Conservation (phyloP, 306 rosid species). For the Fragaria vesca region DNA sequence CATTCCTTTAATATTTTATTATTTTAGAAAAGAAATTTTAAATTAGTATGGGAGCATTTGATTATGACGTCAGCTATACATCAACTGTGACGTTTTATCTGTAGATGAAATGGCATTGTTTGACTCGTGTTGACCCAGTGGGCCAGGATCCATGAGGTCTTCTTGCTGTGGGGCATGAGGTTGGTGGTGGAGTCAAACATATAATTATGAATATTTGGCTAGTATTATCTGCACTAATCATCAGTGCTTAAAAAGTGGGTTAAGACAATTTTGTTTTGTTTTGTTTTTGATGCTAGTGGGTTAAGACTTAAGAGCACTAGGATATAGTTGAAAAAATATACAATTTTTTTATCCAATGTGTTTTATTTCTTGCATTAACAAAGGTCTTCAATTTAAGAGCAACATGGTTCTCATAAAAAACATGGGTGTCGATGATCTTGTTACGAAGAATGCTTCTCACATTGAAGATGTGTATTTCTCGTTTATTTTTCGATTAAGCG, state of each 20-base stretch:
- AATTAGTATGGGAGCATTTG: too few species aligned
- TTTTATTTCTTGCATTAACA: not conserved
- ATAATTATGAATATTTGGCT: not conserved
- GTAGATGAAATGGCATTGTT: not conserved
- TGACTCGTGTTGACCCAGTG: not conserved
- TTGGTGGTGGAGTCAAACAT: not conserved
- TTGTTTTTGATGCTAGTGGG: too few species aligned
- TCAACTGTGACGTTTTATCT: conserved; percentile 35
- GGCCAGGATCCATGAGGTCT: not conserved
- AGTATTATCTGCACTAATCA: not conserved
- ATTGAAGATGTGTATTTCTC: too few species aligned
- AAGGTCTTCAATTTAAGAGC: too few species aligned
- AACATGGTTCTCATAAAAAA: too few species aligned
- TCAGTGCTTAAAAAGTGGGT: not conserved
- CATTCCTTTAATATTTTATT: too few species aligned
- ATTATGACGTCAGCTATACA: conserved; percentile 33
- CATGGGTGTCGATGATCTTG: too few species aligned
- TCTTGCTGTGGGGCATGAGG: not conserved
- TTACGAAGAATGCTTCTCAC: too few species aligned
- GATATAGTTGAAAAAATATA: not conserved
- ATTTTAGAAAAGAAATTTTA: too few species aligned
- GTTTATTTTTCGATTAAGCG: too few species aligned
- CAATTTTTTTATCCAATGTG: not conserved
- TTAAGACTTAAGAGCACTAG: not conserved
- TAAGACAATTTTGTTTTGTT: too few species aligned